phyloP scores from a whole-genome alignment of 441 rosid species.

The Croton laevigatus region DNA sequence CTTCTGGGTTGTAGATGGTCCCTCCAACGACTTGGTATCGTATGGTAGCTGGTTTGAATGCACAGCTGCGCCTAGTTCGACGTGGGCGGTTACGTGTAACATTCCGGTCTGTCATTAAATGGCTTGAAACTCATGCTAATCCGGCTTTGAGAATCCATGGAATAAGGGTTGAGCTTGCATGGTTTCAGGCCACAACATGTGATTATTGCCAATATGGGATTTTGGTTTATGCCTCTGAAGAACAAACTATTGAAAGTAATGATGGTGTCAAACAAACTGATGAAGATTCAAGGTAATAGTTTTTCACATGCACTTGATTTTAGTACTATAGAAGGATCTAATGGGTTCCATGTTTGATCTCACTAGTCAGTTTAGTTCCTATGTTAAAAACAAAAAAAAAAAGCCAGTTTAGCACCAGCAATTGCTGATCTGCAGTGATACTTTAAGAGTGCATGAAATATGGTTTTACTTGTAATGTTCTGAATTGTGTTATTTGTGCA shows the following conservation, averaged over 20 bases:
- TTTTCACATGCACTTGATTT: conserved; percentile 13
- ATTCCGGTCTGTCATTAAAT: conserved; percentile 63
- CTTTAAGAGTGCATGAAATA: conserved; percentile 7
- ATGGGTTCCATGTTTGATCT: neutral
- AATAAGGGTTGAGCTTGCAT: conserved; percentile 73
- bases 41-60: conserved; percentile 96
- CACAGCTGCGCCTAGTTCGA: conserved; percentile 88
- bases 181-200: conserved; percentile 82
- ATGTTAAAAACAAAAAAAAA: too few relatives aligned
- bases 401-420: neutral
- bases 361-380: neutral
- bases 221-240: conserved; percentile 60
- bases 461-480: neutral
- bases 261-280: conserved; percentile 41
- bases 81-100: conserved; percentile 76
- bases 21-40: conserved; percentile 96
- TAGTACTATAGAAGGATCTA: conserved; percentile 4
- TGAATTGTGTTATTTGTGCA: neutral
- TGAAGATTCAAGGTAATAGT: conserved; percentile 46
- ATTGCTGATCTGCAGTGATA: neutral
- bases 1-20: conserved; percentile 51
- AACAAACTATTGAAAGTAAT: conserved; percentile 41
- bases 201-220: conserved; percentile 92
- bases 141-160: conserved; percentile 75
- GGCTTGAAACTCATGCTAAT: conserved; percentile 97